A percentile compares a stretch with the other conserved stretches of the same genome.
phyloP scores from a whole-genome alignment of 208 protist genomes.

The Trypanosoma congolense region DNA sequence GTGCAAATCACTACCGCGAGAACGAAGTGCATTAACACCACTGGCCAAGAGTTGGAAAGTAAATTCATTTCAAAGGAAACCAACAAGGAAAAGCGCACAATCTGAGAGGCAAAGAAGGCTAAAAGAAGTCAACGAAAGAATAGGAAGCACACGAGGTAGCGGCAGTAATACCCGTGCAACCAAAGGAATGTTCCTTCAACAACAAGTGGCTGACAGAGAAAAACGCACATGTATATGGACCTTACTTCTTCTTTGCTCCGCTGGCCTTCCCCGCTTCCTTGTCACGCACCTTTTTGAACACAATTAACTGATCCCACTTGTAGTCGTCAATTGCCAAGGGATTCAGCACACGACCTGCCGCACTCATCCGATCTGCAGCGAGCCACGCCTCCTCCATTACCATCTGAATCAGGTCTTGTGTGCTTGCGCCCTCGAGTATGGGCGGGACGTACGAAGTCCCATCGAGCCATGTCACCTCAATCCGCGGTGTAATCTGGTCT shows the following conservation, averaged over 20 bases:
- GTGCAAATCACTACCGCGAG: no score
- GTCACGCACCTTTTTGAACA: constrained; percentile 83
- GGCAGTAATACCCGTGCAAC: no score
- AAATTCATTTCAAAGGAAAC: no score
- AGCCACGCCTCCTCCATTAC: constrained; percentile 90
- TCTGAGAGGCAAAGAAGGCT: no score
- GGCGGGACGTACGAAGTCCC: constrained; percentile 79
- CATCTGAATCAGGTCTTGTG: constrained; percentile 87
- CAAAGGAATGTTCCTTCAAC: no score
- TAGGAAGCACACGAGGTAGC: no score
- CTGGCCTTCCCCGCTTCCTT: constrained; percentile 47
- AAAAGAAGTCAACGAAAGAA: no score
- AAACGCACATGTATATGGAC: not conserved
- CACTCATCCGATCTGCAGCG: constrained; percentile 81
- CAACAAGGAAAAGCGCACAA: no score
- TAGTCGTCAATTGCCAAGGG: constrained; percentile 88
- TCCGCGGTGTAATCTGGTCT: constrained; percentile 76
- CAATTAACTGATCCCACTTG: constrained; percentile 87
- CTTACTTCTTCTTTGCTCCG: constrained; percentile 24
- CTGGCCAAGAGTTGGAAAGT: no score
- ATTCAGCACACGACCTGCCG: constrained; percentile 69
- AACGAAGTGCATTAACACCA: no score
- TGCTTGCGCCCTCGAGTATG: constrained; percentile 69
- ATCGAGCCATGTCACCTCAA: constrained; percentile 88
- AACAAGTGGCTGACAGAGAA: no score